phyloP scores from a whole-genome alignment of 1,139 yeast genomes.

The Candida sp. region DNA sequence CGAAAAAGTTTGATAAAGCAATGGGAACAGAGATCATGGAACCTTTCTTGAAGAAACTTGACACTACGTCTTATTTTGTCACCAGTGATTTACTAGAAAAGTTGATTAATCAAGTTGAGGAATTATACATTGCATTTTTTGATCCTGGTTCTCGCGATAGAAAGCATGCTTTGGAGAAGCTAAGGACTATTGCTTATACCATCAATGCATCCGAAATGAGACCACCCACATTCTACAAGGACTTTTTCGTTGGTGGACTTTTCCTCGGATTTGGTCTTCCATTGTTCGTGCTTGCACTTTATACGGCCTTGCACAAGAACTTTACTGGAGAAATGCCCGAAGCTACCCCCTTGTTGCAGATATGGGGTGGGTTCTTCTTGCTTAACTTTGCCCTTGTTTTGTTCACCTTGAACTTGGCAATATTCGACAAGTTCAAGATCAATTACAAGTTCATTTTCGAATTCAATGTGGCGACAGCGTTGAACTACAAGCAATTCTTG shows the following conservation, averaged over 20 bases:
- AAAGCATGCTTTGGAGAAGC: slow-evolving; percentile 76
- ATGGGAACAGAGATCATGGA: slow-evolving; percentile 52
- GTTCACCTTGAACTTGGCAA: slow-evolving; percentile 69
- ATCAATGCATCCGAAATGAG: slow-evolving; percentile 34
- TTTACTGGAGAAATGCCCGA: slow-evolving; percentile 46
- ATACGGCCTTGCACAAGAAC: slow-evolving; percentile 50
- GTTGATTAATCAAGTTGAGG: slow-evolving; percentile 65
- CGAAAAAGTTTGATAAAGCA: slow-evolving; percentile 88
- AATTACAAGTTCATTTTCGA: slow-evolving; percentile 95
- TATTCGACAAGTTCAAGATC: slow-evolving; percentile 77
- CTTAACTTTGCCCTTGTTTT: slow-evolving; percentile 61
- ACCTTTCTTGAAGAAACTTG: slow-evolving; percentile 63
- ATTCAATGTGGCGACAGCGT: slow-evolving; percentile 72
- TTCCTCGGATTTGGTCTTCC: slow-evolving; percentile 76
- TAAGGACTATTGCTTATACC: slow-evolving; percentile 54
- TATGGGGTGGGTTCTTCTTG: slow-evolving; percentile 92
- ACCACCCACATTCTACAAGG: slow-evolving; percentile 36
- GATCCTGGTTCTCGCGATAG: slow-evolving; percentile 68
- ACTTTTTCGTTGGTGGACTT: slow-evolving; percentile 64
- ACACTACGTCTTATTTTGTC: slow-evolving; percentile 56
- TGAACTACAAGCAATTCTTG: slow-evolving; percentile 68
- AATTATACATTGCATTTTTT: slow-evolving; percentile 66
- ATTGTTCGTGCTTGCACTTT: slow-evolving; percentile 55
- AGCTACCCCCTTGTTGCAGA: slow-evolving; percentile 68
- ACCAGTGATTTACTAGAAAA: slow-evolving; percentile 71